Conservation (phyloP, 2,329 filamentous ascomycete species). For the Xylaria sp. region DNA sequence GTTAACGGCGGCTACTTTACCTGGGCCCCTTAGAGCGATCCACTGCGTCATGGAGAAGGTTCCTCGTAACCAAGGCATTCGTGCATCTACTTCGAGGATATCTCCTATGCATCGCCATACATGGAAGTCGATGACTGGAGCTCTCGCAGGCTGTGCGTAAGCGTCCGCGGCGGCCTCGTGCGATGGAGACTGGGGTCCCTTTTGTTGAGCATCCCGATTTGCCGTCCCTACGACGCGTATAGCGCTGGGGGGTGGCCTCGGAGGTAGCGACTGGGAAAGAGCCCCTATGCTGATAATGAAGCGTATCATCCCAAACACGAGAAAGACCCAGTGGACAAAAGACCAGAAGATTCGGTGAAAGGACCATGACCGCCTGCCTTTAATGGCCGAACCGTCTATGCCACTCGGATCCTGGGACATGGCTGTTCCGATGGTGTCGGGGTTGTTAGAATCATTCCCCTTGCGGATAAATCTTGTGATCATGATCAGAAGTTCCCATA, state of each 20-base stretch:
- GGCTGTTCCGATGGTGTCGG: constrained; percentile 19
- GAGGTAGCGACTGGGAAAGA: constrained; percentile 74
- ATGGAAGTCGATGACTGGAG: constrained; percentile 80
- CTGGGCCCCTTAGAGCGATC: constrained; percentile 77
- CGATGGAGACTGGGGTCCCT: constrained; percentile 38
- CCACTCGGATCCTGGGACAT: constrained; percentile 20
- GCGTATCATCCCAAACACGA: constrained; percentile 71
- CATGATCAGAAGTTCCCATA: constrained; percentile 87
- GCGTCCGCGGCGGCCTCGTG: constrained; percentile 34
- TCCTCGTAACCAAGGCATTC: constrained; percentile 93
- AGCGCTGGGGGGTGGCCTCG: constrained; percentile 53
- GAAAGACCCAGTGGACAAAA: constrained; percentile 65
- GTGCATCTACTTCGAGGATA: constrained; percentile 76
- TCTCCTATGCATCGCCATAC: constrained; percentile 79
- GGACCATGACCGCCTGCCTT: constrained; percentile 51
- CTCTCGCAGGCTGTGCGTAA: constrained; percentile 52
- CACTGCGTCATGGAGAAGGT: constrained; percentile 80
- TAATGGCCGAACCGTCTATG: constrained; percentile 22
- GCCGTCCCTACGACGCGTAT: constrained; percentile 44
- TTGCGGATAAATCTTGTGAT: constrained; percentile 59
- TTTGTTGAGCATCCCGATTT: constrained; percentile 43
- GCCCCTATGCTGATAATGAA: constrained; percentile 72
- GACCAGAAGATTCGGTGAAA: constrained; percentile 65
- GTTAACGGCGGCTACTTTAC: constrained; percentile 77
- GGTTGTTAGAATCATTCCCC: constrained; percentile 35